Evolutionary conservation across 2,329 filamentous ascomycete species (phyloP), one percentile per base, ranked within the genome.

Genomic region (Paradendryphiella salina): DNA sequence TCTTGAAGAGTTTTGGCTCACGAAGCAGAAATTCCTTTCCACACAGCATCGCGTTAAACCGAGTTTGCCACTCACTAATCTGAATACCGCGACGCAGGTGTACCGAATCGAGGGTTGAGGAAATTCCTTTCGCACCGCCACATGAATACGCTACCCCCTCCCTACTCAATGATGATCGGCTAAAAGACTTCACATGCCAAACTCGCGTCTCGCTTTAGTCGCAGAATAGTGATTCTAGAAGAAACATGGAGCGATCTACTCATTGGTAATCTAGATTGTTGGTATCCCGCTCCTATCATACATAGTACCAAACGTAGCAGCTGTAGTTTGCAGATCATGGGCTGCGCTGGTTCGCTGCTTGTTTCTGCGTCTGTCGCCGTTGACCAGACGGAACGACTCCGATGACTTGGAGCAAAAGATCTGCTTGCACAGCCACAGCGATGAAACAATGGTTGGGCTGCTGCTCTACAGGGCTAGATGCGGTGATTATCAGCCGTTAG

Each of bases 281-380:
- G 13, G 31, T 34, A 45, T 44, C 46, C 48, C 52, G 35, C 44
- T 40, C 34, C 29, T 46, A 15, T 29, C 31, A 34, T 37, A 39
- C 23, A 29, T 42, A 21, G 18, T 15, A 35, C 10, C 29, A 20
- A 42, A 32, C 23, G 18, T 42, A 34, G 39, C 41, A 34, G 37
- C 39, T 40, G 49, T 38, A 41, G 48, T 42, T 37, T 52, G 41
- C 48, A 48, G 48, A 52, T 47, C 44, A 43, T 46, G 32, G 42
- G 32, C 36, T 18, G 38, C 26, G 15, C 18, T 35, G 36, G 40
- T 45, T 15, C 20, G 20, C 23, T 44, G 28, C 32, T 23, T 33
- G 32, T 20, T 37, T 48, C 39, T 35, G 29, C 33, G 26, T 35
- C 32, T 35, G 23, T 31, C 28, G 32, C 36, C 37, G 10, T 35